Evolutionary conservation across 1,284 basidiomycete species (phyloP), one percentile per base, ranked within the genome.

Genomic region (Sanguinoderma infundibulare): DNA sequence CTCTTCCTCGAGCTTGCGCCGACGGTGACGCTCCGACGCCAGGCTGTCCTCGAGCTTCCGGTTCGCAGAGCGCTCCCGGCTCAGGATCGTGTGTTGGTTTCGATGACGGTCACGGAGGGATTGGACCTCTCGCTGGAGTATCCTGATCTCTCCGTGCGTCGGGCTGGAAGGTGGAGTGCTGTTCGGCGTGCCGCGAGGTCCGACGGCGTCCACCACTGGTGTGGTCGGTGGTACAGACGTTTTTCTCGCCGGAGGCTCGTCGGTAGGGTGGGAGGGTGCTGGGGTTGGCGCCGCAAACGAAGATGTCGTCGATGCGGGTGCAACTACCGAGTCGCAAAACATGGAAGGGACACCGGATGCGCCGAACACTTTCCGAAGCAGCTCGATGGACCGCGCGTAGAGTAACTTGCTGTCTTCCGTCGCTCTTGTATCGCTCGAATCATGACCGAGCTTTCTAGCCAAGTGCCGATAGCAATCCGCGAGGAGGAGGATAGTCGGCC

Each of bases 281-380:
- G 35, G 15, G 30, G 32, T n/a, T 7, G 32, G 17, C n/a, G 32
- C 49, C 12, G n/a, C 32, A 5, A 10, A 14, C 5, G 30, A 20
- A 7, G 26, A n/a, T 15, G 30, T 20, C 2, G 24, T 14, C 30
- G 53, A 2, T 14, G 28, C 17, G 3, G 38, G 5, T 14, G 49
- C 20, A 24, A 32, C 9, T 6, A 26, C 24, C 14, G 30, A 35
- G 30, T 34, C 30, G n/a, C 20, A 12, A 20, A 51, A 51, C 12
- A 51, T 26, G 12, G 56, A 35, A n/a, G 52, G 55, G 3, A 55
- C 67, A 5, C 64, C 50, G 39, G 69, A 61, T 15, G 64, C 53
- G 5, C 83, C 83, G 60, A 85, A 86, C 12, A 85, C 81, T 55
- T 78, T 81, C 50, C 81, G 82, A n/a, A 87, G 70, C 72, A 79